phyloP scores from a whole-genome alignment of 169 alveolate species.

The Cryptosporidium ryanae region DNA sequence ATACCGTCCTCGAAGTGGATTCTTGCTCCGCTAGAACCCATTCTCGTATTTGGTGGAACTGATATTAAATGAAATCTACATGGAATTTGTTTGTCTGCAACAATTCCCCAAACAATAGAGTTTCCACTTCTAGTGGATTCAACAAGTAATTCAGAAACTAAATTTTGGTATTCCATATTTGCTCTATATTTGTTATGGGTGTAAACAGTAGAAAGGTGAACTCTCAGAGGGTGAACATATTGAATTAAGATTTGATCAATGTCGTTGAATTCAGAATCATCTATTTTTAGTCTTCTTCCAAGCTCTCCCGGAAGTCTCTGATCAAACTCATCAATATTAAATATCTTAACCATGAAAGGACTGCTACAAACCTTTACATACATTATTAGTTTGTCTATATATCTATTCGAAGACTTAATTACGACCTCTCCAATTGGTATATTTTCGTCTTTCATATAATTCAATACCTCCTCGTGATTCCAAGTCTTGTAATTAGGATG shows the following conservation, averaged over 20 bases:
- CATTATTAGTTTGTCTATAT: slow-evolving; percentile 54
- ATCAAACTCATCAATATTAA: slow-evolving; percentile 59
- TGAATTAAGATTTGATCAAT: slow-evolving; percentile 66
- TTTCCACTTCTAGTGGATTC: slow-evolving; percentile 67
- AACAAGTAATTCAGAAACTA: slow-evolving; percentile 46
- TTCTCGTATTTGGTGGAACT: slow-evolving; percentile 68
- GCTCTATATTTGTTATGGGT: slow-evolving; percentile 57
- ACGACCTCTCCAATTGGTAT: slow-evolving; percentile 52
- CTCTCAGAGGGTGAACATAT: slow-evolving; percentile 67
- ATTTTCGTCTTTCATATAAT: slow-evolving; percentile 29
- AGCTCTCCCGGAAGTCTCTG: slow-evolving; percentile 71
- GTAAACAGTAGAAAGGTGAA: slow-evolving; percentile 49
- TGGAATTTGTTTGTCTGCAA: slow-evolving; percentile 67
- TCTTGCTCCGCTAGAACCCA: slow-evolving; percentile 73
- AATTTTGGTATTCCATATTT: slow-evolving; percentile 65
- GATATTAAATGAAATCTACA: slow-evolving; percentile 72
- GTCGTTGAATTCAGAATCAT: slow-evolving; percentile 45
- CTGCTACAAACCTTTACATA: slow-evolving; percentile 41
- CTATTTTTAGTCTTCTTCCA: slow-evolving; percentile 62
- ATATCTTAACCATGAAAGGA: slow-evolving; percentile 63
- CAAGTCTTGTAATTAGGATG: slow-evolving; percentile 70
- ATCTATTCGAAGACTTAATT: slow-evolving; percentile 41
- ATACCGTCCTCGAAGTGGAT: slow-evolving; percentile 70
- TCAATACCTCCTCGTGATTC: slow-evolving; percentile 41
- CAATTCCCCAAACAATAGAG: slow-evolving; percentile 72